Base-by-base conservation (phyloP, 1,139 yeast species). In the Kodamaea alishanica region DNA sequence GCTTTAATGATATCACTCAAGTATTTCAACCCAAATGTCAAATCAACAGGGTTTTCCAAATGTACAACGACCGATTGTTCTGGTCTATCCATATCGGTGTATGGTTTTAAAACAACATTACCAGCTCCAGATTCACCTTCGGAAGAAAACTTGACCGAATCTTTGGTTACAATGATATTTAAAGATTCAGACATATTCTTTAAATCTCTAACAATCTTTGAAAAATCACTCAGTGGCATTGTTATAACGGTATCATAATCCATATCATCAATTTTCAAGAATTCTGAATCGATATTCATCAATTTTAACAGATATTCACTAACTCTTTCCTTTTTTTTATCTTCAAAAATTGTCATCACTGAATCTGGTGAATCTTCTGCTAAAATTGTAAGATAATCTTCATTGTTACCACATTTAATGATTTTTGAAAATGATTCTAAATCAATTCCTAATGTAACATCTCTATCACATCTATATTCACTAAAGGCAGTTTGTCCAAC, bases 251-350 rank as follows among this genome's bases (percentile, higher is more conserved):
- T 81, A 57, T 87, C 94, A 63, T 86, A 86, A 48, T 88, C 95
- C 79, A 89, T 82, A 53, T 89, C 97, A 53, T 95, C 98, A 60
- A 92, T 87, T 55, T 87, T 84, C 58, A 92, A 78, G 68, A 87
- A 88, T 59, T 92, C 97, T 47, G 95, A 87, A 61, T 92, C 98
- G 54, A 92, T 88, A 59, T 92, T 96, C 96, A 92, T 89, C 61
- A 92, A 77, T 63, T 90, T 89, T 60, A 94, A 76, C 42, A 86
- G 79, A 67, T 87, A 92, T 69, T 92, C 97, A 48, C 96, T 84
- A 48, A 92, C 86, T 60, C 96, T 79, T 59, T 90, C 97, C 65
- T 81, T 87, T 65, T 79, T 81, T 53, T 84, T 79, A 63, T 90
- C 97, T 71, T 92, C 98, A 59, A 92, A 90, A 39, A 88, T 79